Evolutionary conservation across 768 basidiomycete species (phyloP).

Genomic region (Amanita brunnescens): DNA sequence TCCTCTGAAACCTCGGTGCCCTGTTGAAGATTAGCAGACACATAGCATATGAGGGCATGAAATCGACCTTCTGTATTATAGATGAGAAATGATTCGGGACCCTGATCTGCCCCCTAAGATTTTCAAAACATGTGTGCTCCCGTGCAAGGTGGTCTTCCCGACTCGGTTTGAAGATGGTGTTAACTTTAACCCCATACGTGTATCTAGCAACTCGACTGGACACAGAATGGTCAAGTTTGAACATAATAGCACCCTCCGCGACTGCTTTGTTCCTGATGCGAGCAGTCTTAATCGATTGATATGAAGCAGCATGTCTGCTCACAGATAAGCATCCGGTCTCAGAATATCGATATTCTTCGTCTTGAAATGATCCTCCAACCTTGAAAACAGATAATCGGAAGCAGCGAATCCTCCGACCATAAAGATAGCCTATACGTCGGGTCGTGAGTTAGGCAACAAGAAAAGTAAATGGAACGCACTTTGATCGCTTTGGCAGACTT

Average conservation of each 20-base stretch:
- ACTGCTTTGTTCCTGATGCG: constrained; percentile 17
- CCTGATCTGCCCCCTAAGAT: constrained; percentile 1
- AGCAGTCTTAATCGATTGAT: neutral
- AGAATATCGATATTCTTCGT: constrained; percentile 25
- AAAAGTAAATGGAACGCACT: neutral
- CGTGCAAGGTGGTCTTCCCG: constrained; percentile 9
- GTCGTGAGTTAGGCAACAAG: neutral
- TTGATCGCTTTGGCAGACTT: neutral
- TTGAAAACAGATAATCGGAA: constrained; percentile 37
- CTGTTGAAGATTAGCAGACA: constrained; percentile 3
- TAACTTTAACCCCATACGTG: constrained; percentile 11
- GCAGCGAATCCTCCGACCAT: constrained; percentile 48
- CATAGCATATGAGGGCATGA: neutral
- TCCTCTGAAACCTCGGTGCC: constrained; percentile 17
- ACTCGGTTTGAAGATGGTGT: constrained; percentile 3
- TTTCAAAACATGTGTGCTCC: neutral
- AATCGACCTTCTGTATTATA: constrained; percentile 9
- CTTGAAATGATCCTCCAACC: constrained; percentile 28
- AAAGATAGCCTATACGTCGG: constrained; percentile 25
- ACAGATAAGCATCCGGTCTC: constrained; percentile 39
- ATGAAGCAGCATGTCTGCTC: constrained; percentile 12
- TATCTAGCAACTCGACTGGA: constrained; percentile 9
- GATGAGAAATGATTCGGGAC: constrained; percentile 8
- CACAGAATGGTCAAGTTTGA: constrained; percentile 17
- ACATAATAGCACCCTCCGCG: constrained; percentile 18